Evolutionary conservation across 495 filamentous ascomycete species (phyloP).

Genomic region (Aspergillus baeticus): DNA sequence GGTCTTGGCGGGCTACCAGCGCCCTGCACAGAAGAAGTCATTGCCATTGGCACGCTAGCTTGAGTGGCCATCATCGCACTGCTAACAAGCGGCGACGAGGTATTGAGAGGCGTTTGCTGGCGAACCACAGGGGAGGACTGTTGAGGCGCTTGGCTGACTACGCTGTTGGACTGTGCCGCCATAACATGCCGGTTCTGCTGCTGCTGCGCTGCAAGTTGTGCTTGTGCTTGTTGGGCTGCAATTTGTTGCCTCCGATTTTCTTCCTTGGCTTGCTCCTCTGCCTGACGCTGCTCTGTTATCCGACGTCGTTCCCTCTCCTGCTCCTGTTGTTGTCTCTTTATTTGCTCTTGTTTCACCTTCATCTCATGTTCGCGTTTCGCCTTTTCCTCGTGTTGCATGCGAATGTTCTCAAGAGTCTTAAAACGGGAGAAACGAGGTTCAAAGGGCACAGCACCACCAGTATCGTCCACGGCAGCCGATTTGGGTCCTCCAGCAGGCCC

Average conservation of each 20-base stretch:
- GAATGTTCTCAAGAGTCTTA: slow-evolving; percentile 85
- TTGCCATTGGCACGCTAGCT: slow-evolving; percentile 71
- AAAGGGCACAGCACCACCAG: slow-evolving; percentile 65
- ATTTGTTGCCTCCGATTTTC: slow-evolving; percentile 44
- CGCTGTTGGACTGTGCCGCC: slow-evolving; percentile 52
- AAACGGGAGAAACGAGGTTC: slow-evolving; percentile 88
- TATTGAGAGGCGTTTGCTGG: slow-evolving; percentile 74
- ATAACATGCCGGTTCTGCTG: slow-evolving; percentile 46
- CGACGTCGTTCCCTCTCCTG: slow-evolving; percentile 44
- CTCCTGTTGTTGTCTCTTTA: slow-evolving; percentile 48
- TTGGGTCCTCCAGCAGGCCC: slow-evolving; percentile 56
- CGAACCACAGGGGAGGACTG: slow-evolving; percentile 76
- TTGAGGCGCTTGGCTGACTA: slow-evolving; percentile 64
- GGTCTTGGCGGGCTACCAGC: slow-evolving; percentile 75
- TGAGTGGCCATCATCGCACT: slow-evolving; percentile 51
- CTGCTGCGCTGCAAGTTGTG: slow-evolving; percentile 47
- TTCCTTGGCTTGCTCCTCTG: slow-evolving; percentile 48
- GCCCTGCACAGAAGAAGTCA: slow-evolving; percentile 70
- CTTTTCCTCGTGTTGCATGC: slow-evolving; percentile 70
- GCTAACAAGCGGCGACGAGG: slow-evolving; percentile 73
- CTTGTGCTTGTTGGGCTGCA: slow-evolving; percentile 51
- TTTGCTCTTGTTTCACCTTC: slow-evolving; percentile 56
- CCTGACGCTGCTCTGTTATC: slow-evolving; percentile 45
- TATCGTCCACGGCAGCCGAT: slow-evolving; percentile 70
- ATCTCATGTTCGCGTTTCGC: slow-evolving; percentile 60